Conservation (phyloP, 257 asterid species). For the Solanum sejunctum region DNA sequence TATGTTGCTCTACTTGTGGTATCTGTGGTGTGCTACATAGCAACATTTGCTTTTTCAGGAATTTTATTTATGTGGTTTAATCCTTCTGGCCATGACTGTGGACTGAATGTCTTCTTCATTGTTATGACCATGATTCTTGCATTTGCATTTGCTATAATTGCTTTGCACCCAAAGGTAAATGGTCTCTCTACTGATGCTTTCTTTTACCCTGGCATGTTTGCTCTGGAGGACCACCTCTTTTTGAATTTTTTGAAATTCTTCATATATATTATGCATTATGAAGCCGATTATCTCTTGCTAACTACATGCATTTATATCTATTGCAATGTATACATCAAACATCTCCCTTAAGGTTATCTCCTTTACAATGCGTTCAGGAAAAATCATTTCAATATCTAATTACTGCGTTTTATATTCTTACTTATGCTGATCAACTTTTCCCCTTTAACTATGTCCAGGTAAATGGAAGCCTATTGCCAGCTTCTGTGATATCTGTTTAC, state of each 20-base stretch:
- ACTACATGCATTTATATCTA: neutral
- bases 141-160: slow-evolving; percentile 60
- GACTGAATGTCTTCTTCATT: slow-evolving; percentile 90
- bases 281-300: neutral
- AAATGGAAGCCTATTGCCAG: slow-evolving; percentile 94
- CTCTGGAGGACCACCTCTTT: neutral
- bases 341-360: neutral
- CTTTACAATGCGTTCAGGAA: neutral
- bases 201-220: neutral
- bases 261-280: neutral
- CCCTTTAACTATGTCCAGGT: slow-evolving; percentile 35
- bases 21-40: slow-evolving; percentile 71
- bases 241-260: neutral
- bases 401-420: neutral
- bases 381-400: neutral
- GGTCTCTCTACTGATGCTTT: neutral
- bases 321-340: neutral
- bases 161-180: slow-evolving; percentile 76
- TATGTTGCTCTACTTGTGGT: slow-evolving; percentile 67
- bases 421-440: neutral
- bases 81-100: slow-evolving; percentile 88
- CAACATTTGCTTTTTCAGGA: slow-evolving; percentile 54
- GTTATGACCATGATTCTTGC: slow-evolving; percentile 78
- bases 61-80: slow-evolving; percentile 96
- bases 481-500: slow-evolving; percentile 83